A percentile compares a stretch with the other conserved stretches of the same genome.
Conservation (phyloP, 129 eudicot genomes). For the Centrapalus pauciflorus region DNA sequence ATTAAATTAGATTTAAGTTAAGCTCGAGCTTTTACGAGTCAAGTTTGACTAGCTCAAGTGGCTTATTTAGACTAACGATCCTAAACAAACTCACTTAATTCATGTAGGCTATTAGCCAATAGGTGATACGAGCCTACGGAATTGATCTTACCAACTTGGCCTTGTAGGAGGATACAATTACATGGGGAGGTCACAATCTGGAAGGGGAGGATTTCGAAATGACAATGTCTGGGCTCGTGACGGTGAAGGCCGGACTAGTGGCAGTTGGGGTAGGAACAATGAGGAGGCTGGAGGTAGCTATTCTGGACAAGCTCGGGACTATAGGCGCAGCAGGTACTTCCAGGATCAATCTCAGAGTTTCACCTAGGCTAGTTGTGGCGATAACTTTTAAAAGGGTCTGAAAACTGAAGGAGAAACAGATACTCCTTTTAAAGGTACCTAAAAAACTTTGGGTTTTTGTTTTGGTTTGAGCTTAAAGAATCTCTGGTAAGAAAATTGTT, state of each 20-base stretch:
- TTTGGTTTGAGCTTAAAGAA: slow-evolving; percentile 1
- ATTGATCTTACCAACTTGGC: slow-evolving; percentile 6
- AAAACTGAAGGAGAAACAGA: background rate
- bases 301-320: slow-evolving; percentile 27
- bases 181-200: slow-evolving; percentile 37
- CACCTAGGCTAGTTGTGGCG: background rate
- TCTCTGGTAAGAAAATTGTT: slow-evolving; percentile 5
- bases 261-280: slow-evolving; percentile 19
- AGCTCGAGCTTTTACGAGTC: too few relatives aligned
- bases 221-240: slow-evolving; percentile 43
- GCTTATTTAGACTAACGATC: too few relatives aligned
- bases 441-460: background rate
- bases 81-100: too few relatives aligned
- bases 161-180: slow-evolving; percentile 39
- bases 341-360: slow-evolving; percentile 4
- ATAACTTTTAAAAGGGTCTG: background rate
- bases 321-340: slow-evolving; percentile 5
- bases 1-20: too few relatives aligned
- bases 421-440: slow-evolving; percentile 1
- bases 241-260: slow-evolving; percentile 29
- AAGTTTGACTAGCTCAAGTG: too few relatives aligned
- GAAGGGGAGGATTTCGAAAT: slow-evolving; percentile 49
- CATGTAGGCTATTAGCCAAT: too few relatives aligned
- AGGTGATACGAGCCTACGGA: background rate
- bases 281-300: slow-evolving; percentile 12